Conservation (phyloP, 495 filamentous ascomycete species). For the Penicillium subrubescens region DNA sequence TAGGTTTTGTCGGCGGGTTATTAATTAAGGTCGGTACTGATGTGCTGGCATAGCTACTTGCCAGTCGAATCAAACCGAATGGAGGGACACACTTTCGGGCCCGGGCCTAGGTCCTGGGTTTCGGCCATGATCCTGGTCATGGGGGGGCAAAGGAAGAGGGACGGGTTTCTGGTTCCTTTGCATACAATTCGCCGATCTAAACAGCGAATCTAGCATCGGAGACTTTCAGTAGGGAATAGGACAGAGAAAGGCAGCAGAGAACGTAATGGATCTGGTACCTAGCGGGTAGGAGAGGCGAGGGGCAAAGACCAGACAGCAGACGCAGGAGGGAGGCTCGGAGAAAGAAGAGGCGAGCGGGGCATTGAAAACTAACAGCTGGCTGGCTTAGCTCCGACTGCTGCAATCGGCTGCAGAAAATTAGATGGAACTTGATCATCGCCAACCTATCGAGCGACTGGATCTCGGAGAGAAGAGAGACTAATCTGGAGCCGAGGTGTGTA, state of each 20-base stretch:
- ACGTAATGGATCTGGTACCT: neutral
- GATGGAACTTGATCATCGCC: conserved; percentile 1
- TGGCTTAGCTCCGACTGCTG: neutral
- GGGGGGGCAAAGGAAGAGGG: neutral
- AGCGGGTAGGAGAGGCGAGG: conserved; percentile 1
- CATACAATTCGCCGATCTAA: conserved; percentile 33
- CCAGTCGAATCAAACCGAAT: conserved; percentile 68
- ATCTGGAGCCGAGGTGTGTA: neutral
- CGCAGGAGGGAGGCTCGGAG: neutral
- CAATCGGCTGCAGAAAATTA: conserved; percentile 7
- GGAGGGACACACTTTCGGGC: conserved; percentile 16
- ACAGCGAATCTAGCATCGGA: conserved; percentile 10
- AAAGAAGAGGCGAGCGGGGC: neutral
- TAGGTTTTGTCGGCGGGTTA: conserved; percentile 28
- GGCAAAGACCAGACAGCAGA: neutral
- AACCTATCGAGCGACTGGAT: neutral
- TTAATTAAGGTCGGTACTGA: conserved; percentile 52
- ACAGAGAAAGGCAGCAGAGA: neutral
- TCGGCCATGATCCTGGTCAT: conserved; percentile 11
- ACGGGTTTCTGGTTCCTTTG: conserved; percentile 3
- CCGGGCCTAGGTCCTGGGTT: conserved; percentile 13
- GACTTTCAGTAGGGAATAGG: conserved; percentile 5
- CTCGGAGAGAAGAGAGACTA: neutral
- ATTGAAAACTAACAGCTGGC: conserved; percentile 1
- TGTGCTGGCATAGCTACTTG: conserved; percentile 88